Base-by-base conservation (phyloP, 345 rosid genomes). In the Eutrema japonicum region DNA sequence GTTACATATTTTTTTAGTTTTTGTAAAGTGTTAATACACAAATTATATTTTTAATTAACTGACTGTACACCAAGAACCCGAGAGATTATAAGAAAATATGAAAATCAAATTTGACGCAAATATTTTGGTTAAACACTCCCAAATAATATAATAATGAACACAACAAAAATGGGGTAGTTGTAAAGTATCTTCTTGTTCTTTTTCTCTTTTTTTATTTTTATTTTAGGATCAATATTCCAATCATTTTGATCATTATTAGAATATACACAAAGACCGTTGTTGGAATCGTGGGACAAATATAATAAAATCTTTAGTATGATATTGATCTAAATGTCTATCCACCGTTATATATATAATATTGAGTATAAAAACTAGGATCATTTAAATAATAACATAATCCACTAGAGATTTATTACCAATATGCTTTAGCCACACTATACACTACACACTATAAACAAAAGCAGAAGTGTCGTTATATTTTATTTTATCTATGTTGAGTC, bases 201-300 rank as follows among this genome's bases (percentile, higher is more conserved):
- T 57, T 30, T 65, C 35, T 37, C 35, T 14, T 3, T 13, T 49
- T 26, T 33, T 11, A 12, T 16, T 46, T 54, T 64, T 54, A 10
- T 73, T 38, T 29, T 65, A 43, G 47, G 26, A 22, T 22, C 26
- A 27, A 64, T 64, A 73, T 38, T 37, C 58, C 43, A 55, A 65
- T 55, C 42, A 64, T 53, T 64, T 49, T 72, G 64, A 38, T 64
- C 40, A 55, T 26, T 56, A 22, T 63, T 4, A 27, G 1, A 49
- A n/a, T 27, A 55, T 9, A 33, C 26, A 45, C 16, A 14, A 55
- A 54, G 40, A 64, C 58, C 9, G 64, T 26, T 11, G 47, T 63
- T 53, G 71, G 71, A 73, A 57, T 57, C 60, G 72, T 74, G 66
- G 72, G 36, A 49, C 27, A 56, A 38, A 65, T 43, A 56, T 38